Percentiles rank a stretch among this genome's conserved stretches.
These are phyloP conservation scores for Physocladia obscura DNA, from an alignment of 192 early-diverging fungal genomes.

Conservation along the genomic window DNA sequence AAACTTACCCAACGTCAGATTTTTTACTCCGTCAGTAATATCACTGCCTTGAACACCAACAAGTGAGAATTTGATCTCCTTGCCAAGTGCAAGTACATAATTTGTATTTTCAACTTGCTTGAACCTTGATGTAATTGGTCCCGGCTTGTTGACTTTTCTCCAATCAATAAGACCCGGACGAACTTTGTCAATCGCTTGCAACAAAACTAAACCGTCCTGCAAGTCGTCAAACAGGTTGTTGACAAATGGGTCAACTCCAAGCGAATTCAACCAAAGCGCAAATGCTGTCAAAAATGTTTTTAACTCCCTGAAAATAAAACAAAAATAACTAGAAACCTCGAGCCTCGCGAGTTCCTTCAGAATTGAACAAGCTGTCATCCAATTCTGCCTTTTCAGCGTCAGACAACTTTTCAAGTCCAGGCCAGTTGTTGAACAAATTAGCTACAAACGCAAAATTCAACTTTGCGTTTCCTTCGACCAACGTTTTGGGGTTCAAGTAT, in stretches of 20 bases:
- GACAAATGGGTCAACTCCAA: slow-evolving; percentile 96
- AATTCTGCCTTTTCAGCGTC: slow-evolving; percentile 89
- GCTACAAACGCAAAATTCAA: slow-evolving; percentile 99
- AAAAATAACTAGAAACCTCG: slow-evolving; percentile 50
- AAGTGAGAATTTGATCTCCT: slow-evolving; percentile 80
- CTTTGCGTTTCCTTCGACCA: slow-evolving; percentile 92
- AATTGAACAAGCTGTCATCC: slow-evolving; percentile 71
- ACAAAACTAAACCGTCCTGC: slow-evolving; percentile 82
- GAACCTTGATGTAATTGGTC: slow-evolving; percentile 77
- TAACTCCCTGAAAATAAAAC: neutral
- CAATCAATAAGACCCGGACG: slow-evolving; percentile 88
- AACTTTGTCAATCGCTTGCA: slow-evolving; percentile 95
- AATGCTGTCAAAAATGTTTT: slow-evolving; percentile 68
- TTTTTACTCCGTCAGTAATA: slow-evolving; percentile 87
- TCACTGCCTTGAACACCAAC: slow-evolving; percentile 95
- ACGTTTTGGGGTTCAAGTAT: slow-evolving; percentile 89
- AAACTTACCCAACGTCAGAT: slow-evolving; percentile 72
- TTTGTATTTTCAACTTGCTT: slow-evolving; percentile 99
- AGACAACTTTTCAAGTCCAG: slow-evolving; percentile 85
- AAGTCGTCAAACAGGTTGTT: slow-evolving; percentile 98
- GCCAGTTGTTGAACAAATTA: slow-evolving; percentile 96
- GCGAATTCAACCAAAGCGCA: slow-evolving; percentile 95
- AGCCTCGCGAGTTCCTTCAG: slow-evolving; percentile 82
- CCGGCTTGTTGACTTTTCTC: slow-evolving; percentile 82
- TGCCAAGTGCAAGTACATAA: slow-evolving; percentile 85